Base-by-base conservation (phyloP, 176 grass and related monocot genomes). In the Aegilops speltoides region DNA sequence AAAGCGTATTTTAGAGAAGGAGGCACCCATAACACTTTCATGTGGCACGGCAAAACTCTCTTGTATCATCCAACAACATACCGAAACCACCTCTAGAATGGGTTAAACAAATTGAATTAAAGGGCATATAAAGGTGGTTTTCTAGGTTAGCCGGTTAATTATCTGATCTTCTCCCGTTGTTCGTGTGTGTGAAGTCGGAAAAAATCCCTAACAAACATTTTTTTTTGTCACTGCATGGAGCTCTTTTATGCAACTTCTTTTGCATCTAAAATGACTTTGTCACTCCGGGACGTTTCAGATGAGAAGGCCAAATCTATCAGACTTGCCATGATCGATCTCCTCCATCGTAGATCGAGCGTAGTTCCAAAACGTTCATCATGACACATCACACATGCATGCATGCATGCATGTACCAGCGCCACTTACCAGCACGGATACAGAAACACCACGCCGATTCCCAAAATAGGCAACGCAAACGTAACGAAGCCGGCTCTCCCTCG, bases 381-480 rank as follows among this genome's bases (percentile, higher is more conserved):
- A 22, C n/a, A 11, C n/a, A 3, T 6, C 14, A 50, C 48, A 52
- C 48, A 45, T 26, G 62, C 72, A 34, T 45, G 50, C 48, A 45
- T 26, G 62, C 72, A 34, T 45, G 50, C 10, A 31, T 20, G 40
- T 41, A 40, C 11, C 52, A 1, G 17, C 19, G 26, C 11, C 34
- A 63, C 68, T 62, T 75, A 16, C 75, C n/a, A 73, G 24, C 33
- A 79, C 56, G 13, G 24, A 46, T 4, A 26, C 12, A 54, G 68
- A 85, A 76, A 25, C 60, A 34, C 8, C 38, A 11, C 25, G 46
- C 33, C 63, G 24, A 50, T 82, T 86, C 82, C 88, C 79, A 72
- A 54, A 90, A 82, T 6, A 82, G 83, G 78, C 76, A 84, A 15
- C 23, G 83, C 74, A 84, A 56, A 22, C 36, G 52, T 36, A 16